These are phyloP conservation scores for Cicer bijugum DNA, from an alignment of 306 rosid species.

Conservation along the genomic window DNA sequence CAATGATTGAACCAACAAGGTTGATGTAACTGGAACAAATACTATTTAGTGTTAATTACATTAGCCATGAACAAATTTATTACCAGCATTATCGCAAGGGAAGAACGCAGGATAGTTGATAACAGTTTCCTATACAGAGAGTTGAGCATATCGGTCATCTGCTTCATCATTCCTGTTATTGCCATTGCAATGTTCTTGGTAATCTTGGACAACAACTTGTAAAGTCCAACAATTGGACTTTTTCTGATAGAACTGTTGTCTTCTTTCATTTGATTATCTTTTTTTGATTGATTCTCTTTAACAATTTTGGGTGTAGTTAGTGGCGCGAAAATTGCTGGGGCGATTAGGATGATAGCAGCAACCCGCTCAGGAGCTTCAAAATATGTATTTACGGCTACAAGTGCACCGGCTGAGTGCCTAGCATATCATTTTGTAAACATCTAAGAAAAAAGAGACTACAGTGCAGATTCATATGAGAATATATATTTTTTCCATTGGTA, in stretches of 20 bases:
- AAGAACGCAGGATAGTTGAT: slow-evolving; percentile 69
- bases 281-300: slow-evolving; percentile 45
- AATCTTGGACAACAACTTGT: slow-evolving; percentile 54
- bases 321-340: slow-evolving; percentile 90
- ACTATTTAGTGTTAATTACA: slow-evolving; percentile 34
- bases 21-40: slow-evolving; percentile 26
- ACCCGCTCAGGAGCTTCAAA: slow-evolving; percentile 88
- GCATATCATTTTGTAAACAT: slow-evolving; percentile 39
- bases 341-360: slow-evolving; percentile 85
- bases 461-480: slow-evolving; percentile 23
- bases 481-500: background rate
- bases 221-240: slow-evolving; percentile 58
- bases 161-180: slow-evolving; percentile 56
- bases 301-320: slow-evolving; percentile 45
- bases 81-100: slow-evolving; percentile 71
- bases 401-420: slow-evolving; percentile 97
- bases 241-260: slow-evolving; percentile 43
- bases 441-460: slow-evolving; percentile 27
- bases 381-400: slow-evolving; percentile 78
- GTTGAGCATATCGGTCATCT: slow-evolving; percentile 54
- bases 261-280: slow-evolving; percentile 54
- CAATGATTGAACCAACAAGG: slow-evolving; percentile 27
- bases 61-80: slow-evolving; percentile 40
- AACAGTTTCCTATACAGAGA: slow-evolving; percentile 63
- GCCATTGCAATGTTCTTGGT: slow-evolving; percentile 53